Conservation (phyloP, 2,329 filamentous ascomycete genomes). For the Geoglossum cookeanum region DNA sequence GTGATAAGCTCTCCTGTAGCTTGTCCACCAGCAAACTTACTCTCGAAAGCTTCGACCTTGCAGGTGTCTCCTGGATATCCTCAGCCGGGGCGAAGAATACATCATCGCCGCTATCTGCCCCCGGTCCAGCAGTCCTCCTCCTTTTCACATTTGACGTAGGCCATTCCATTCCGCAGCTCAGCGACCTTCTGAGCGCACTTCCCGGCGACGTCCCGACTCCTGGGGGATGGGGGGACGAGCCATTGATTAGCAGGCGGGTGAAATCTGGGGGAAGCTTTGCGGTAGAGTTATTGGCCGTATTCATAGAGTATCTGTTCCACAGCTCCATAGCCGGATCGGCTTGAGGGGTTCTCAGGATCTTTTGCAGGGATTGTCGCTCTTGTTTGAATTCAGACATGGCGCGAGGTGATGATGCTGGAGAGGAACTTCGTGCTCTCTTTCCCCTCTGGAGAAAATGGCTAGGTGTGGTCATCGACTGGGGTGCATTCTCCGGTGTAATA, state of each 20-base stretch:
- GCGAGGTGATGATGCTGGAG: constrained; percentile 47
- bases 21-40: constrained; percentile 44
- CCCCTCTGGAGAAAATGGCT: constrained; percentile 13
- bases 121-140: constrained; percentile 28
- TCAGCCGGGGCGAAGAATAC: background rate
- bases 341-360: constrained; percentile 44
- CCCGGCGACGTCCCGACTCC: constrained; percentile 11
- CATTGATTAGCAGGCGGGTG: constrained; percentile 21
- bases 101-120: background rate
- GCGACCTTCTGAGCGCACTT: constrained; percentile 38
- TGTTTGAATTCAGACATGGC: constrained; percentile 18
- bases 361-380: constrained; percentile 35
- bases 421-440: constrained; percentile 58
- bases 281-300: constrained; percentile 25
- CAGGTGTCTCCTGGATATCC: background rate
- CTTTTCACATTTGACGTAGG: constrained; percentile 42
- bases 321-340: constrained; percentile 55
- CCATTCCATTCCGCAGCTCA: constrained; percentile 52
- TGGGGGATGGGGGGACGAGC: background rate
- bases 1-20: constrained; percentile 34
- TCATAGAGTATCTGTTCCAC: constrained; percentile 55
- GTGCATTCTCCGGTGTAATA: constrained; percentile 22
- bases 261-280: constrained; percentile 26
- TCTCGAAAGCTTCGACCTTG: constrained; percentile 23
- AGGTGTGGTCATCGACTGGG: constrained; percentile 24